Evolutionary conservation across 345 rosid species (phyloP).

Genomic region (Salix caprea): DNA sequence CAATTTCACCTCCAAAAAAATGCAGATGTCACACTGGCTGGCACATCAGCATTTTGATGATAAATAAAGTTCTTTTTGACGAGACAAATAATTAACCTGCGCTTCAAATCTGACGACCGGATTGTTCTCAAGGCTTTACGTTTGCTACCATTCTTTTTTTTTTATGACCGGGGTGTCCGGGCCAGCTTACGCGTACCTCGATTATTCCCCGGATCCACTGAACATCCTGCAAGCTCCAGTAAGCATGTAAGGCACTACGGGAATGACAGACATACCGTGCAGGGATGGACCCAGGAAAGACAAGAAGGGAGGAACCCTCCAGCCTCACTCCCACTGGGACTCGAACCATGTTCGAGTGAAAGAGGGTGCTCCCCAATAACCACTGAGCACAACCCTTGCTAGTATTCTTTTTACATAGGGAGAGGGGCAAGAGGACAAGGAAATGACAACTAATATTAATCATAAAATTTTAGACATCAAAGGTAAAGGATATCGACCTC

Average conservation of each 20-base stretch:
- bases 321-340: too few species aligned
- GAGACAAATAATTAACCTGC: background rate
- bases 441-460: background rate
- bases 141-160: background rate
- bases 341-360: too few species aligned
- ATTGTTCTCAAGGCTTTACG: background rate
- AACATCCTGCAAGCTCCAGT: too few species aligned
- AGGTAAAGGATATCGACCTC: background rate
- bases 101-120: background rate
- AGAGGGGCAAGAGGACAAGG: background rate
- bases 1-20: background rate
- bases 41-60: background rate
- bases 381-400: background rate
- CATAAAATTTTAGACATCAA: background rate
- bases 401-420: background rate
- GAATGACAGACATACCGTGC: too few species aligned
- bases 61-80: background rate
- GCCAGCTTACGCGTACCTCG: too few species aligned
- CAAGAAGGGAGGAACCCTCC: too few species aligned
- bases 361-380: too few species aligned
- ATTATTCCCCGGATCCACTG: accelerated
- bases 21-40: background rate
- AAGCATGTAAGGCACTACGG: accelerated
- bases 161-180: accelerated
- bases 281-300: too few species aligned